These are phyloP conservation scores for Solanum medicagineum DNA, from an alignment of 257 asterid species.

Conservation along the genomic window DNA sequence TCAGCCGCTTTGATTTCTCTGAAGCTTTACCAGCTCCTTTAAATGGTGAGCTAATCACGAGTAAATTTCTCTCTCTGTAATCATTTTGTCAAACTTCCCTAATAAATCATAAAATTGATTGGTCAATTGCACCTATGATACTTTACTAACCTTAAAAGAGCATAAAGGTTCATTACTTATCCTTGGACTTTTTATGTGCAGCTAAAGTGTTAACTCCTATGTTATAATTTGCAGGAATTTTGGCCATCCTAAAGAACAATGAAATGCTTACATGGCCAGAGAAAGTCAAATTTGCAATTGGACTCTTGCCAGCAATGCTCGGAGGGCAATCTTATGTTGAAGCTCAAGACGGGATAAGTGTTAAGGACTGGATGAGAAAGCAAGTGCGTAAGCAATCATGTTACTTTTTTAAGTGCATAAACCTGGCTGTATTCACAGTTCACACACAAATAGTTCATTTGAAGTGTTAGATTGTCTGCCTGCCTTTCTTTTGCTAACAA, in stretches of 20 bases:
- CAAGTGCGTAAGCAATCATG: conserved; percentile 36
- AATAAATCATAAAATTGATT: background rate
- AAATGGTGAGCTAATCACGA: conserved; percentile 42
- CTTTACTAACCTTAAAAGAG: background rate
- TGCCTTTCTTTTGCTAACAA: background rate
- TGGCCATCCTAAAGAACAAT: conserved; percentile 88
- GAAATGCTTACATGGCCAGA: conserved; percentile 99
- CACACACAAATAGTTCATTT: background rate
- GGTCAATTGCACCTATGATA: background rate
- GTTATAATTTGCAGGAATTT: conserved; percentile 41
- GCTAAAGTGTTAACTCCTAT: background rate
- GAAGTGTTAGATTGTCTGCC: background rate
- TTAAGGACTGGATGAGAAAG: conserved; percentile 90
- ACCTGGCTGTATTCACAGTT: background rate
- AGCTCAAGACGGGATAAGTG: conserved; percentile 92
- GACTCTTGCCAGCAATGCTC: conserved; percentile 89
- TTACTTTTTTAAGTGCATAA: background rate
- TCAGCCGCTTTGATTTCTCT: conserved; percentile 92
- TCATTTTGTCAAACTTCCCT: background rate
- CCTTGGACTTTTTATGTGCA: background rate
- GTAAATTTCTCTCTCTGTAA: background rate
- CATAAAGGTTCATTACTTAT: background rate
- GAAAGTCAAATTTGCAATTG: conserved; percentile 88
- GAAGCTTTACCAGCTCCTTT: conserved; percentile 82
- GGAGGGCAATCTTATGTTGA: conserved; percentile 97